Evolutionary conservation across 208 protist genomes (phyloP).

Genomic region (Acanthamoeba triangularis): DNA sequence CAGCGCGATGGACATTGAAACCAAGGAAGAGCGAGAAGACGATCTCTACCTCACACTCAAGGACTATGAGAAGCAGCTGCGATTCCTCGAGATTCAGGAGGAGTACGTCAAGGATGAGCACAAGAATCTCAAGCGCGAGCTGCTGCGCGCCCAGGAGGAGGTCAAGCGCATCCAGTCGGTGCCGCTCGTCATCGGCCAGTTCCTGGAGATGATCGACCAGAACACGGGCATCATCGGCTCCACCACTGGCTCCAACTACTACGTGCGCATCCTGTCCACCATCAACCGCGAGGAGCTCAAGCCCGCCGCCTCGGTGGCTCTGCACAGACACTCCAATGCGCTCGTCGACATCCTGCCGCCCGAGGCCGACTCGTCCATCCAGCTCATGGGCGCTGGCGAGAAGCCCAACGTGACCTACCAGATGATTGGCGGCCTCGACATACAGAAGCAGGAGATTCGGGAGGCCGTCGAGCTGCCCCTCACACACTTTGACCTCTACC

Average conservation of each 20-base stretch:
- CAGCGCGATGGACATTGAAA: conserved; percentile 63
- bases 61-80: conserved; percentile 91
- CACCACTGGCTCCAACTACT: conserved; percentile 98
- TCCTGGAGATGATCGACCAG: conserved; percentile 99
- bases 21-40: conserved; percentile 79
- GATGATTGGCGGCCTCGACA: conserved; percentile 99
- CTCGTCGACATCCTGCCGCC: conserved; percentile 97
- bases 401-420: conserved; percentile 95
- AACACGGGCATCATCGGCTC: conserved; percentile 96
- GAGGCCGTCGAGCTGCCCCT: conserved; percentile 99
- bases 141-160: conserved; percentile 95
- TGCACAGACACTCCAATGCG: conserved; percentile 99
- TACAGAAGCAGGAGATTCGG: conserved; percentile 99
- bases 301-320: conserved; percentile 99
- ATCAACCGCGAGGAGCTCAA: conserved; percentile 99
- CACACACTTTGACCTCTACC: conserved; percentile 99
- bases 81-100: conserved; percentile 95
- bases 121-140: conserved; percentile 94
- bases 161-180: conserved; percentile 94
- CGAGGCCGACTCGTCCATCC: conserved; percentile 99
- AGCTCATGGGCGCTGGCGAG: conserved; percentile 95
- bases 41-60: conserved; percentile 92
- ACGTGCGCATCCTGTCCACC: conserved; percentile 98
- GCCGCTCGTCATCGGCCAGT: conserved; percentile 99
- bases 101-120: conserved; percentile 96